phyloP scores from a whole-genome alignment of 2,329 filamentous ascomycete genomes.

The Didymella exigua region DNA sequence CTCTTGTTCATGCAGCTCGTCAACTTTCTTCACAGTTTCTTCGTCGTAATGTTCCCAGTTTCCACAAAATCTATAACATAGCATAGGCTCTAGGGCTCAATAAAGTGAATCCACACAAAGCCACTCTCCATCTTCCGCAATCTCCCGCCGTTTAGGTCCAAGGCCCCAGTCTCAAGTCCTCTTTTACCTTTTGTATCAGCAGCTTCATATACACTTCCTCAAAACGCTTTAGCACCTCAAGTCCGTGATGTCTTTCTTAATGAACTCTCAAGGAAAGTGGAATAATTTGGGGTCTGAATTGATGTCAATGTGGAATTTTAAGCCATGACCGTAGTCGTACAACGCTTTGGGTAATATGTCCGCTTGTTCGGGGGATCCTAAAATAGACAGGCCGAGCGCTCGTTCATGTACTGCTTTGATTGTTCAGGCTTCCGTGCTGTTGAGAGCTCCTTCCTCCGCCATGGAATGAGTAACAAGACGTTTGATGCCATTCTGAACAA shows the following conservation, averaged over 20 bases:
- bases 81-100: not conserved
- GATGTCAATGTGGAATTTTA: not conserved
- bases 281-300: not conserved
- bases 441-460: constrained; percentile 3
- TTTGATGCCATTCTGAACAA: not conserved
- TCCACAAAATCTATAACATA: not conserved
- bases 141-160: constrained; percentile 12
- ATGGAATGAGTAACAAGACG: constrained; percentile 5
- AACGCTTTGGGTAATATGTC: constrained; percentile 1
- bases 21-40: not conserved
- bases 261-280: not conserved
- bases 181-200: constrained; percentile 1
- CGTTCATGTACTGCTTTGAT: not conserved
- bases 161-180: constrained; percentile 2
- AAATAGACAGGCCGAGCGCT: constrained; percentile 7
- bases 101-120: constrained; percentile 7
- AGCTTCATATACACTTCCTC: constrained; percentile 8
- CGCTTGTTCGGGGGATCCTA: constrained; percentile 1
- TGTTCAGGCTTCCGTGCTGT: not conserved
- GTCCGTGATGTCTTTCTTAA: not conserved
- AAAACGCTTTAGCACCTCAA: not conserved
- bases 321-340: constrained; percentile 1
- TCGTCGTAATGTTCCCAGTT: not conserved
- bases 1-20: not conserved
- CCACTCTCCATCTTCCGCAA: constrained; percentile 14